Percentiles rank a stretch among this genome's conserved stretches.
phyloP scores from a whole-genome alignment of 441 rosid genomes.

The Flueggea neowawraea region DNA sequence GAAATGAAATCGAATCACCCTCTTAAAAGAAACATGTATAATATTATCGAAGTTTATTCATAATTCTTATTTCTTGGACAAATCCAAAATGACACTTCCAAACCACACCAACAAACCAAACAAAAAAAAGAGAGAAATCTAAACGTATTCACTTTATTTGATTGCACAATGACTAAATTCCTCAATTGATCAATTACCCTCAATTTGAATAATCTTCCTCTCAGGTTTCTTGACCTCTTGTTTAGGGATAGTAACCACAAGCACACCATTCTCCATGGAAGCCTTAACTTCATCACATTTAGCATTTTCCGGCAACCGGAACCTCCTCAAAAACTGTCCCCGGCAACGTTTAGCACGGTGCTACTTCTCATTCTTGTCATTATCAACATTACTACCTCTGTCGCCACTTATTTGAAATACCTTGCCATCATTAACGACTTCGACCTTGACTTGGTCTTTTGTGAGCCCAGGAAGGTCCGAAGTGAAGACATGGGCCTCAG shows the following conservation, averaged over 20 bases:
- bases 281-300: constrained; percentile 29
- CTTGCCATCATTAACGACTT: constrained; percentile 30
- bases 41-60: too few species aligned
- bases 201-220: constrained; percentile 34
- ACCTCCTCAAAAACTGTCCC: constrained; percentile 33
- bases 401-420: constrained; percentile 33
- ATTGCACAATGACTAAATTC: too few species aligned
- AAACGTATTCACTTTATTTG: too few species aligned
- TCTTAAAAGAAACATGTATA: too few species aligned
- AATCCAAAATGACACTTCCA: too few species aligned
- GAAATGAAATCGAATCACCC: too few species aligned
- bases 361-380: constrained; percentile 28
- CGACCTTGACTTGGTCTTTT: constrained; percentile 50
- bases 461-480: constrained; percentile 51
- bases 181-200: constrained; percentile 1
- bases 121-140: too few species aligned
- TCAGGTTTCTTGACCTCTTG: constrained; percentile 24
- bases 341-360: constrained; percentile 27
- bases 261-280: constrained; percentile 30
- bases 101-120: too few species aligned
- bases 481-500: constrained; percentile 37
- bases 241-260: constrained; percentile 29
- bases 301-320: constrained; percentile 29
- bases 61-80: too few species aligned
- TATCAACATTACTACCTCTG: constrained; percentile 14